A percentile compares a stretch with the other conserved stretches of the same genome.
phyloP scores from a whole-genome alignment of 495 filamentous ascomycete species.

The Gamarada debralockiae region DNA sequence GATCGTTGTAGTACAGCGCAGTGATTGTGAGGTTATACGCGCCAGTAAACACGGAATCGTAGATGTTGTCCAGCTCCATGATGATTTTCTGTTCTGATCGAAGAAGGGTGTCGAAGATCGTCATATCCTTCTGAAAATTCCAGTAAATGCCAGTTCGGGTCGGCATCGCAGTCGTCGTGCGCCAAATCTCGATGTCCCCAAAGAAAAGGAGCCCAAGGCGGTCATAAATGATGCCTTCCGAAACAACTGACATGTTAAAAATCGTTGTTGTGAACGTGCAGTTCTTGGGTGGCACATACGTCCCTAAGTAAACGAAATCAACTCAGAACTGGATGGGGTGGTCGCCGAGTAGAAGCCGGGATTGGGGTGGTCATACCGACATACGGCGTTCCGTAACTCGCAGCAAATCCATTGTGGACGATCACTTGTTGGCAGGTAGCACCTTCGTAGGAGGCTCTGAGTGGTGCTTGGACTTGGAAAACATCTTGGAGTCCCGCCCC shows the following conservation, averaged over 20 bases:
- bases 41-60: conserved; percentile 52
- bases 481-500: background rate
- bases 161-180: conserved; percentile 83
- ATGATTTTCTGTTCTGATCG: conserved; percentile 66
- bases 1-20: conserved; percentile 54
- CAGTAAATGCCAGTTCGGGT: conserved; percentile 55
- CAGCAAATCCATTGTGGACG: conserved; percentile 69
- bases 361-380: conserved; percentile 49
- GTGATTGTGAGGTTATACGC: conserved; percentile 58
- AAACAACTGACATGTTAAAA: conserved; percentile 76
- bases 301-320: too few species aligned
- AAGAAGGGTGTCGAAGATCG: conserved; percentile 64
- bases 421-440: conserved; percentile 29
- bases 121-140: conserved; percentile 83
- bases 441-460: conserved; percentile 8
- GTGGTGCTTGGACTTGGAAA: conserved; percentile 10
- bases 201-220: conserved; percentile 73
- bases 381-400: conserved; percentile 72
- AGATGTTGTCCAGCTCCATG: conserved; percentile 78
- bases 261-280: conserved; percentile 72
- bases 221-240: conserved; percentile 71
- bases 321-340: too few species aligned
- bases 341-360: too few species aligned
- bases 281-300: conserved; percentile 57
- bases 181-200: conserved; percentile 73